Evolutionary conservation across 2,329 filamentous ascomycete genomes (phyloP).

Genomic region (Calycina marina): DNA sequence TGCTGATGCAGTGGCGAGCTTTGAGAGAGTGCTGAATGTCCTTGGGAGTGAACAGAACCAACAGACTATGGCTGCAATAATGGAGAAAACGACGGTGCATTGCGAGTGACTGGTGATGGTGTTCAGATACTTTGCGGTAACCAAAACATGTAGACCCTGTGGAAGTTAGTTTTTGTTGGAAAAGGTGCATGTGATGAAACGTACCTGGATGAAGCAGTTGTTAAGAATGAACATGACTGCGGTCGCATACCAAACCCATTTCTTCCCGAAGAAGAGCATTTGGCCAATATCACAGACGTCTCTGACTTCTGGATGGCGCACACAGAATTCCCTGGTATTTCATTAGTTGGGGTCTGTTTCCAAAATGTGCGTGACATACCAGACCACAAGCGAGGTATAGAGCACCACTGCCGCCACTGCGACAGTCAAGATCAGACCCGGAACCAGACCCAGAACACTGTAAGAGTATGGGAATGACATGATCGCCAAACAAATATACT

Average conservation of each 20-base stretch:
- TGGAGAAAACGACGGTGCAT: conserved; percentile 69
- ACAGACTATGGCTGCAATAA: conserved; percentile 59
- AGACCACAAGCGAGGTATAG: conserved; percentile 62
- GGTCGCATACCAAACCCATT: conserved; percentile 52
- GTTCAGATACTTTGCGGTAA: conserved; percentile 78
- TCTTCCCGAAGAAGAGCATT: conserved; percentile 78
- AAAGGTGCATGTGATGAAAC: conserved; percentile 1
- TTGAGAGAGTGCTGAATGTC: conserved; percentile 69
- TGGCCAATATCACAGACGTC: conserved; percentile 95
- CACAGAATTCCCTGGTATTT: conserved; percentile 62
- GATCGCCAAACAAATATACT: conserved; percentile 85
- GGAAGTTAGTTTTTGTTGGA: background rate
- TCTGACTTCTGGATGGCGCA: conserved; percentile 78
- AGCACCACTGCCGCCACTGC: conserved; percentile 65
- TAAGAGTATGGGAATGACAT: conserved; percentile 97
- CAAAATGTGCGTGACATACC: conserved; percentile 34
- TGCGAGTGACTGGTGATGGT: conserved; percentile 62
- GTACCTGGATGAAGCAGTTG: conserved; percentile 77
- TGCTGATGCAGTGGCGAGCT: conserved; percentile 65
- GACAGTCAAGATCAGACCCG: conserved; percentile 69
- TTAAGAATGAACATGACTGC: conserved; percentile 86
- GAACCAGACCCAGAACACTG: conserved; percentile 71
- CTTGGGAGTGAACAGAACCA: conserved; percentile 70
- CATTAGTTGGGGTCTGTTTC: too few species aligned
- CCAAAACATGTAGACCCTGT: conserved; percentile 65